Evolutionary conservation across 2,329 filamentous ascomycete species (phyloP), one percentile per base, ranked within the genome.

Genomic region (Cercospora beticola): DNA sequence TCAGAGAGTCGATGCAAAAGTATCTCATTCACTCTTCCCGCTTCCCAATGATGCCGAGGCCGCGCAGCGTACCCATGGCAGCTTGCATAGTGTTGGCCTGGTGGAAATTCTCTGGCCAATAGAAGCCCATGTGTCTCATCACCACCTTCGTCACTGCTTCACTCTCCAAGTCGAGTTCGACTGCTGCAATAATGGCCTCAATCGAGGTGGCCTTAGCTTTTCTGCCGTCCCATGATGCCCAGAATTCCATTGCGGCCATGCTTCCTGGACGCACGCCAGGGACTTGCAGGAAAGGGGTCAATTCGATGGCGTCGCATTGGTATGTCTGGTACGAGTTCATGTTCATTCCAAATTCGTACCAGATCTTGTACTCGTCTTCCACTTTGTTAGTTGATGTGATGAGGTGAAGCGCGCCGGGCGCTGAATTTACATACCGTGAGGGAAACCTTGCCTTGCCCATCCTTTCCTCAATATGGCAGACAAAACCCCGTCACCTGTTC

Each of bases 71-170:
- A 36, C 28, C 26, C 16, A 31, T 33, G n/a, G 31, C 18, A 18
- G 56, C 28, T 23, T 59, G 28, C 56, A 59, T n/a, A 14, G 56
- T 59, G n/a, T n/a, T 31, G n/a, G n/a, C 18, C 21, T 62, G 36
- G 23, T 43, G 21, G 21, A 12, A 4, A 30, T 62, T 62, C 23
- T 40, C 59, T 16, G 59, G 59, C 59, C 59, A 62, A 23, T 62
- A 62, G 33, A 62, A 46, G 9, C 59, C 59, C 9, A 62, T 40
- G 6, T 28, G 59, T 30, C 59, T 40, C 59, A 62, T 62, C 18
- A 62, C 59, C 26, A 40, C 59, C 33, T 36, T 40, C 14, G 59
- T 46, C 12, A 36, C 31, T 10, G 28, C 28, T 16, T 18, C 7
- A 23, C 30, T 36, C 4, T 21, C 28, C 28, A 30, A 58, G 31